Evolutionary conservation across 2,329 filamentous ascomycete genomes (phyloP).

Genomic region (Thermomyces lanuginosus): DNA sequence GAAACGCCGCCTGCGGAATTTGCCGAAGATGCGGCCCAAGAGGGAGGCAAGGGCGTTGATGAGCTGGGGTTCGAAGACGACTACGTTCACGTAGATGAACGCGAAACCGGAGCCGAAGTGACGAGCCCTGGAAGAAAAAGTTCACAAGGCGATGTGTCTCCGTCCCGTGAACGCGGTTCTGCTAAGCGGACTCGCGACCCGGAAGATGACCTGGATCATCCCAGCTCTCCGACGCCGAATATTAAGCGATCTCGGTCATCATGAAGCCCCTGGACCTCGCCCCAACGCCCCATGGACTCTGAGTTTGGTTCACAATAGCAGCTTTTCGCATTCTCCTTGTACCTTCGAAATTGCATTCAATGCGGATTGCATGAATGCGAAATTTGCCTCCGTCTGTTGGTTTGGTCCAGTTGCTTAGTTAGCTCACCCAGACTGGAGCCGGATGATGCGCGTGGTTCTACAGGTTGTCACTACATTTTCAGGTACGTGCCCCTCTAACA

Average conservation of each 20-base stretch:
- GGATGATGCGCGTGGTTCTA: too few species aligned
- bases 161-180: slow-evolving; percentile 10
- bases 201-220: slow-evolving; percentile 19
- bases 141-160: slow-evolving; percentile 9
- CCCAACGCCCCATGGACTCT: too few species aligned
- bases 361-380: neutral
- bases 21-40: slow-evolving; percentile 5
- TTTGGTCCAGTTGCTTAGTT: too few species aligned
- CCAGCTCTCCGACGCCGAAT: slow-evolving; percentile 20
- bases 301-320: too few species aligned
- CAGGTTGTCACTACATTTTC: too few species aligned
- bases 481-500: too few species aligned
- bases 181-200: slow-evolving; percentile 21
- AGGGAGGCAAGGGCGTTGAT: slow-evolving; percentile 10
- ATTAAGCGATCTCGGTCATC: slow-evolving; percentile 38
- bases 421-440: too few species aligned
- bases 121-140: too few species aligned
- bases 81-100: slow-evolving; percentile 22
- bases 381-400: too few species aligned
- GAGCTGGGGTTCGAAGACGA: slow-evolving; percentile 14
- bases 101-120: slow-evolving; percentile 11
- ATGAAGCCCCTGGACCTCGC: slow-evolving; percentile 10
- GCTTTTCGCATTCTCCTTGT: neutral
- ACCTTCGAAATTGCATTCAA: neutral
- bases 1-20: slow-evolving; percentile 5